These are phyloP conservation scores for Ceratobasidium sp. DNA, from an alignment of 1,284 basidiomycete species.

Conservation along the genomic window DNA sequence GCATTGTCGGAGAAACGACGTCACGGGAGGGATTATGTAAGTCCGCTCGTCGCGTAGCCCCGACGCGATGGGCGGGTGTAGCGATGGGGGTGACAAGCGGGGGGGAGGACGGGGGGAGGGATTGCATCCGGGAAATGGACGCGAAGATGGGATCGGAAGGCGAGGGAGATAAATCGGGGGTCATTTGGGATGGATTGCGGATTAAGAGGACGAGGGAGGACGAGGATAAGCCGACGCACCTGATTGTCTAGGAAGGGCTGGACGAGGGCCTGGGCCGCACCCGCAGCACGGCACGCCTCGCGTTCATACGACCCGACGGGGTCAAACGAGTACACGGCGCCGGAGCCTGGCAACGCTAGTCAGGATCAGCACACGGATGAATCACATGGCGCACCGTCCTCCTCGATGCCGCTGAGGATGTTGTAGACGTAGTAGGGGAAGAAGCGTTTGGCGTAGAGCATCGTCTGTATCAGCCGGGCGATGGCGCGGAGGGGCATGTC, in stretches of 20 bases:
- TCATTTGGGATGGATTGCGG: slow-evolving; percentile 53
- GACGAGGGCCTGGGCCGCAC: slow-evolving; percentile 88
- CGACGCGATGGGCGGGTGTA: slow-evolving; percentile 27
- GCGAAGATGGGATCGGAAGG: neutral
- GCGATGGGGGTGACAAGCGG: neutral
- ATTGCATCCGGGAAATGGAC: neutral
- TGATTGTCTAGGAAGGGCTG: slow-evolving; percentile 98
- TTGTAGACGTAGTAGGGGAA: slow-evolving; percentile 98
- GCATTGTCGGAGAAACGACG: slow-evolving; percentile 16
- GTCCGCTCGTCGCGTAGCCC: slow-evolving; percentile 8
- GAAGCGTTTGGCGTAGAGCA: slow-evolving; percentile 93
- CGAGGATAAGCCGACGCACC: slow-evolving; percentile 60
- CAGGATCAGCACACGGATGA: neutral
- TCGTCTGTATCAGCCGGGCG: slow-evolving; percentile 93
- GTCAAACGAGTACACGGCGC: slow-evolving; percentile 97
- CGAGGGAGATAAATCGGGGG: slow-evolving; percentile 62
- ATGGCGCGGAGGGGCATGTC: slow-evolving; percentile 93
- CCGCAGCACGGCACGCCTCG: slow-evolving; percentile 92
- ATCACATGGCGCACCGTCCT: slow-evolving; percentile 77
- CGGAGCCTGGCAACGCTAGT: slow-evolving; percentile 71
- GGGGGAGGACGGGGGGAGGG: neutral
- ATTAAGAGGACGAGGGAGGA: slow-evolving; percentile 49
- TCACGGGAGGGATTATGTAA: slow-evolving; percentile 34
- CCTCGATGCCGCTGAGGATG: slow-evolving; percentile 93
- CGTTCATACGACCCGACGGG: slow-evolving; percentile 96